These are phyloP conservation scores for Aureobasidium lini DNA, from an alignment of 2,329 filamentous ascomycete species.

Conservation along the genomic window DNA sequence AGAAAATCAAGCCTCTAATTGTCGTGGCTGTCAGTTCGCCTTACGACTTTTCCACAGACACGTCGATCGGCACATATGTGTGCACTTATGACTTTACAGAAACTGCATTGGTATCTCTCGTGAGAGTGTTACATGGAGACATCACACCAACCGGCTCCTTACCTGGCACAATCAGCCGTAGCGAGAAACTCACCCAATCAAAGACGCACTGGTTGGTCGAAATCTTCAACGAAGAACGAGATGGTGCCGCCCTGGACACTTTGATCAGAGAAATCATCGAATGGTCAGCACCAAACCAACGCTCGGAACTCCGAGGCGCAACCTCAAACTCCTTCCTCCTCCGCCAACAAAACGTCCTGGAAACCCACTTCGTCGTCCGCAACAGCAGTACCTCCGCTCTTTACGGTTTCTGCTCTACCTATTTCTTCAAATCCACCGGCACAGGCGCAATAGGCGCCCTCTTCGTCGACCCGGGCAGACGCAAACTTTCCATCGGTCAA, in stretches of 20 bases:
- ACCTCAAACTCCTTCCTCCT: slow-evolving; percentile 71
- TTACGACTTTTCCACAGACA: slow-evolving; percentile 93
- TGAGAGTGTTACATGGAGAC: slow-evolving; percentile 77
- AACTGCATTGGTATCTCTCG: slow-evolving; percentile 75
- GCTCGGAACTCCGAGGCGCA: slow-evolving; percentile 61
- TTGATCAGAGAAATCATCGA: slow-evolving; percentile 65
- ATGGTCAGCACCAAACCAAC: slow-evolving; percentile 56
- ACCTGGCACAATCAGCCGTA: slow-evolving; percentile 73
- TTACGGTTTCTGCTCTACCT: slow-evolving; percentile 89
- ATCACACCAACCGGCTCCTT: slow-evolving; percentile 48
- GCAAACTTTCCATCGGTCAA: slow-evolving; percentile 73
- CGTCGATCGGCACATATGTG: slow-evolving; percentile 81
- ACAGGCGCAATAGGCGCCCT: slow-evolving; percentile 74
- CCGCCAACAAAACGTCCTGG: slow-evolving; percentile 61
- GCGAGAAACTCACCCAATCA: slow-evolving; percentile 79
- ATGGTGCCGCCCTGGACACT: slow-evolving; percentile 65
- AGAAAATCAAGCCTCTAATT: slow-evolving; percentile 70
- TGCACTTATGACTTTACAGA: slow-evolving; percentile 97
- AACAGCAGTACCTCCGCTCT: slow-evolving; percentile 88
- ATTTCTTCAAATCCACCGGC: slow-evolving; percentile 62
- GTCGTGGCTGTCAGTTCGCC: slow-evolving; percentile 92
- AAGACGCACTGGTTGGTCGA: slow-evolving; percentile 93
- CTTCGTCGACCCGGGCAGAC: slow-evolving; percentile 80
- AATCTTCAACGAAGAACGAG: slow-evolving; percentile 72
- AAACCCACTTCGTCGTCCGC: slow-evolving; percentile 83